Evolutionary conservation across 2,329 filamentous ascomycete species (phyloP), one percentile per base, ranked within the genome.

Genomic region (Venturia oleaginea): DNA sequence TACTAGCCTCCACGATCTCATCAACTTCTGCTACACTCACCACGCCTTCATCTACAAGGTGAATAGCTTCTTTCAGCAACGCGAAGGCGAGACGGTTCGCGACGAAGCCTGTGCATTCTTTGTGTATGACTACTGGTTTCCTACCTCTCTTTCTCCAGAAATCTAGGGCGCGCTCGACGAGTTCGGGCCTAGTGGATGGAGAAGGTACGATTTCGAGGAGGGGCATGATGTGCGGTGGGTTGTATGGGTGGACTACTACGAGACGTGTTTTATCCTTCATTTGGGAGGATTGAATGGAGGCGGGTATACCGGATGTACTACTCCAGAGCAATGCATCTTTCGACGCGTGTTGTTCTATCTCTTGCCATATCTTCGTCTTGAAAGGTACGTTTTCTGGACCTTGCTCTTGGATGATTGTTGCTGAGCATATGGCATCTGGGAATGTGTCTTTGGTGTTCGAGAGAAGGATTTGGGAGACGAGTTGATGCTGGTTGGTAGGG

Each of bases 141-240:
- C 80, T 71, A 6, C 75, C 73, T 1, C 78, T 67, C 1, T 66
- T 66, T 3, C 70, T 70, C 79, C 79, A 85, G 68, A 82, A 84
- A 0, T 71, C 68, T 34, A 79, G 62, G 4, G 80, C 81, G 8
- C 72, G 70, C 4, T 73, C 68, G 0, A 82, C 71, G 1, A 77
- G 72, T 0, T 72, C 69, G 13, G 51, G 54, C 13, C 38, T 24
- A 0, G 80, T 85, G 37, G 67, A 65, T 4, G 77, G 78, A 1
- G 76, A 78, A 0, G 83, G 82, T 0, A 86, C 83, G 38, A 86
- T 75, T 70, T 86, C 84, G 2, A 86, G 72, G 1, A 86, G 69
- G 0, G 84, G 84, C 81, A 86, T 85, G 63, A 86, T 78, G 67
- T 86, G 83, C 1, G 84, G 84, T 27, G 82, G 84, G 64, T 86